Evolutionary conservation across 495 filamentous ascomycete genomes (phyloP).

Genomic region (Aspergillus egyptiacus): DNA sequence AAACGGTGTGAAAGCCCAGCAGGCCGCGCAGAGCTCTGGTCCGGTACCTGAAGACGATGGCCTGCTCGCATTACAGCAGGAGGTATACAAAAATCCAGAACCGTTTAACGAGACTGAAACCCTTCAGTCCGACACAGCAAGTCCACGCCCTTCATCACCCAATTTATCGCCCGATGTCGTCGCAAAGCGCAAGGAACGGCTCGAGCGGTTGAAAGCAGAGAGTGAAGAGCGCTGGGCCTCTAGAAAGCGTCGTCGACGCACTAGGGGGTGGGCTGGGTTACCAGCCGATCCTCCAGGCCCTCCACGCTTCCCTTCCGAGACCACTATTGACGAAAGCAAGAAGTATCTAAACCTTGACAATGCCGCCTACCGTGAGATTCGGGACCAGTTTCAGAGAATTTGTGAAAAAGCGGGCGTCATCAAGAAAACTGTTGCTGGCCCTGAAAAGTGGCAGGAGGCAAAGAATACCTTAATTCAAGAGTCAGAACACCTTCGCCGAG

Average conservation of each 20-base stretch:
- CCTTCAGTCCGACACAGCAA: constrained; percentile 17
- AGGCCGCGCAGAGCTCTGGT: constrained; percentile 15
- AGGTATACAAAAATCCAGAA: constrained; percentile 34
- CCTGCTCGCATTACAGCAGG: constrained; percentile 36
- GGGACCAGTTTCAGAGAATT: constrained; percentile 63
- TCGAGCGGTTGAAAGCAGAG: constrained; percentile 54
- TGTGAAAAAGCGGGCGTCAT: constrained; percentile 59
- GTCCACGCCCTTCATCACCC: constrained; percentile 25
- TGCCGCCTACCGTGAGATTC: constrained; percentile 53
- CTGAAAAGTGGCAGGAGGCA: constrained; percentile 65
- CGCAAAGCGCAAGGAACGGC: constrained; percentile 50
- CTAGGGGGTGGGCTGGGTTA: constrained; percentile 62
- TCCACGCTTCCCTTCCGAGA: constrained; percentile 75
- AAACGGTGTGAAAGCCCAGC: constrained; percentile 48
- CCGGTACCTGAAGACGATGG: constrained; percentile 36
- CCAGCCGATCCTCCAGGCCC: constrained; percentile 69
- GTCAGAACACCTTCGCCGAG: constrained; percentile 56
- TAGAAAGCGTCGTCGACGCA: constrained; percentile 67
- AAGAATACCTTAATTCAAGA: constrained; percentile 64
- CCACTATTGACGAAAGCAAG: constrained; percentile 74
- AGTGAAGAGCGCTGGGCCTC: constrained; percentile 57
- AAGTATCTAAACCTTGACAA: constrained; percentile 59
- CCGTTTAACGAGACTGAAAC: constrained; percentile 23
- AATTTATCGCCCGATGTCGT: constrained; percentile 47
- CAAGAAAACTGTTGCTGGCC: constrained; percentile 68